Evolutionary conservation across 208 protist genomes (phyloP), one percentile per base, ranked within the genome.

Genomic region (Polymyxa betae): DNA sequence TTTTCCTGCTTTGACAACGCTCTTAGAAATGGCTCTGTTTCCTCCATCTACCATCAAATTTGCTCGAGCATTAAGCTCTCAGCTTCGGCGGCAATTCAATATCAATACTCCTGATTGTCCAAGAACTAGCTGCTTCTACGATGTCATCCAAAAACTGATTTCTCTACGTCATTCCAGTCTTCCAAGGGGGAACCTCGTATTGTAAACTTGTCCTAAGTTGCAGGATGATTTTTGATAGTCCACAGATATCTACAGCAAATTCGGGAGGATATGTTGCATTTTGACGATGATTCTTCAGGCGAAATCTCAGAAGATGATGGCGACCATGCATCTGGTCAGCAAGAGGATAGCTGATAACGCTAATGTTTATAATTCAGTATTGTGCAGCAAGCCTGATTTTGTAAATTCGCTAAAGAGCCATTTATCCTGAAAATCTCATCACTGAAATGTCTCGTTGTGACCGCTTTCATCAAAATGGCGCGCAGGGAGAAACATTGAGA

Each of bases 61-160:
- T n/a, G 72, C 72, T 40, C 72, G 72, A 16, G n/a, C n/a, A 20
- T 43, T 82, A 16, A 82, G 72, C n/a, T 5, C 72, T 40, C 72
- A 82, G n/a, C 72, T 82, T 12, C 5, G 72, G n/a, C 72, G 72
- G 16, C 5, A n/a, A 43, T 82, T 82, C n/a, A 82, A 82, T n/a
- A 16, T 82, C 72, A 43, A 16, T n/a, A 40, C 72, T 20, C 16
- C 40, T 20, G 5, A 5, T 35, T 16, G 12, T 35, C 72, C 72
- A 12, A 43, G 10, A 20, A 82, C 72, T 20, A n/a, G 16, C 16
- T 43, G n/a, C 12, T 82, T 82, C n/a, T 82, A 82, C 72, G 72
- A 82, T n/a, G 35, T n/a, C n/a, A 82, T 82, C 72, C 72, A 82
- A 43, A 82, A 43, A n/a, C n/a, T 82, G n/a, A 82, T 82, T n/a